Percentiles rank a stretch among this genome's conserved stretches.
Conservation (phyloP, 2,329 filamentous ascomycete genomes). For the Hymenoscyphus repandus region DNA sequence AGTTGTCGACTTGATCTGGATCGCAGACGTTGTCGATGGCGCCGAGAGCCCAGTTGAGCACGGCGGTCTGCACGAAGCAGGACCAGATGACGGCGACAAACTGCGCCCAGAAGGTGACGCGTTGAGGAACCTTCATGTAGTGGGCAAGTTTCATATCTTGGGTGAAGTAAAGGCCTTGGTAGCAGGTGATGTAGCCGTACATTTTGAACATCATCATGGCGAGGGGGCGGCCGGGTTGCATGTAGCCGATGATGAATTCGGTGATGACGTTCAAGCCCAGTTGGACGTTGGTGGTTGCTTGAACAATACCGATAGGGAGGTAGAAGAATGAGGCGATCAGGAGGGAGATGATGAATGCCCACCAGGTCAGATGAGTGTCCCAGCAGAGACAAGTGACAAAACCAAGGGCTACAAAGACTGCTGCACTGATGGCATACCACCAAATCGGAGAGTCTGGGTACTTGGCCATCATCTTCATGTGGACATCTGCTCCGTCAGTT, state of each 20-base stretch:
- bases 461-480: constrained; percentile 49
- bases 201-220: constrained; percentile 79
- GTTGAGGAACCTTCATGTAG: constrained; percentile 54
- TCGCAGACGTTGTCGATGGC: constrained; percentile 62
- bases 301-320: constrained; percentile 36
- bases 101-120: constrained; percentile 62
- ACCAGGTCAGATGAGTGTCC: constrained; percentile 30
- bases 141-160: constrained; percentile 48
- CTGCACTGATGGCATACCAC: constrained; percentile 43
- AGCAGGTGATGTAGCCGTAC: constrained; percentile 49
- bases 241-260: constrained; percentile 45
- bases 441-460: constrained; percentile 51
- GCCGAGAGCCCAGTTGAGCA: constrained; percentile 56
- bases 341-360: constrained; percentile 31
- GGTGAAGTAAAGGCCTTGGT: constrained; percentile 42
- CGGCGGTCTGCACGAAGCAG: constrained; percentile 60
- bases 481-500: constrained; percentile 44
- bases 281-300: constrained; percentile 45
- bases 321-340: constrained; percentile 28
- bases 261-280: constrained; percentile 45
- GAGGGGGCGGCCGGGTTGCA: constrained; percentile 53
- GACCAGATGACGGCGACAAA: constrained; percentile 60
- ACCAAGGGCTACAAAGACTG: constrained; percentile 43
- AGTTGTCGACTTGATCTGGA: constrained; percentile 44
- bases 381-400: constrained; percentile 18